Percentiles rank a stretch among this genome's conserved stretches.
These are phyloP conservation scores for Cyberlindnera galapagoensis DNA, from an alignment of 805 yeast genomes.

Conservation along the genomic window DNA sequence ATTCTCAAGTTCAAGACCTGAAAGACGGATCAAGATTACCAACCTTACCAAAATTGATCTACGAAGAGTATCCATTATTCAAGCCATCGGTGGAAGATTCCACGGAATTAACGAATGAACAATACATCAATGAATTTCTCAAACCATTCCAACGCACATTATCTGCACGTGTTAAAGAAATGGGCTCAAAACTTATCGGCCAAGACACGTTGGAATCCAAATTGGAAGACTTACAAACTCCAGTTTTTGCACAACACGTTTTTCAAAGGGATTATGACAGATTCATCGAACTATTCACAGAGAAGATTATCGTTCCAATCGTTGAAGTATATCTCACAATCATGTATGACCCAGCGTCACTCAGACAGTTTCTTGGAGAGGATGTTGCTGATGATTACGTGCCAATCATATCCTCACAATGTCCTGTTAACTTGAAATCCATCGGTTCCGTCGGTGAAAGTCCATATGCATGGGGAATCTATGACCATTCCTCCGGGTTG, in stretches of 20 bases:
- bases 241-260: conserved; percentile 4
- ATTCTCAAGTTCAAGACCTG: too few relatives aligned
- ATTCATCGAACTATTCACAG: conserved; percentile 3
- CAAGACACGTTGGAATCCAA: conserved; percentile 1
- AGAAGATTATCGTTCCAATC: conserved; percentile 1
- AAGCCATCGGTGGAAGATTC: conserved; percentile 14
- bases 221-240: conserved; percentile 7
- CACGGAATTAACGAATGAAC: conserved; percentile 13
- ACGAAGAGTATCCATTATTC: conserved; percentile 22
- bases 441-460: conserved; percentile 21
- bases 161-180: not conserved
- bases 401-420: conserved; percentile 8
- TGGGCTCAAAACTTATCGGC: not conserved
- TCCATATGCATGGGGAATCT: conserved; percentile 19
- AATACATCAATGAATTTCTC: conserved; percentile 7
- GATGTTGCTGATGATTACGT: conserved; percentile 12
- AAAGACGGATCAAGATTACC: not conserved
- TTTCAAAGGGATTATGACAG: conserved; percentile 1
- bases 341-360: conserved; percentile 3
- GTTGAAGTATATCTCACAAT: conserved; percentile 1
- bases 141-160: conserved; percentile 10
- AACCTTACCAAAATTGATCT: conserved; percentile 15
- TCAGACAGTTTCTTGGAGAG: conserved; percentile 11
- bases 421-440: conserved; percentile 16
- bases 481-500: conserved; percentile 13